Base-by-base conservation (phyloP, 139 green algal genomes). In the Ettlia oleoabundans region DNA sequence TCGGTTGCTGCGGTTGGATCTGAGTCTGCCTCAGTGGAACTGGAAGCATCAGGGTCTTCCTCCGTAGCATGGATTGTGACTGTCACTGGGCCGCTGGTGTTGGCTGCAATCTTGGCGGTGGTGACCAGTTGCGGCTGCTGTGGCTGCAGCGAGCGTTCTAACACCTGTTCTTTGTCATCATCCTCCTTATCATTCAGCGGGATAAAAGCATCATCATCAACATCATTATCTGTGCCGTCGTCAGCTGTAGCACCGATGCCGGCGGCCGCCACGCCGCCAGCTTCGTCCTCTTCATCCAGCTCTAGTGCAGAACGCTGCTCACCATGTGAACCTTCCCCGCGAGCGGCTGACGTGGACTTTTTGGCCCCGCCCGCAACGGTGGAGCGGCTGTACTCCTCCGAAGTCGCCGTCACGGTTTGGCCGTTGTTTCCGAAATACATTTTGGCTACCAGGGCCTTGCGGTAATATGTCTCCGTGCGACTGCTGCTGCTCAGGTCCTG, bases 401-500 rank as follows among this genome's bases (percentile, higher is more conserved):
- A 52, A 3, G 43, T 53, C 7, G 81, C 64, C 2, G 53, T 58
- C 63, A 85, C 70, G 28, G 81, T 41, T 35, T 71, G 70, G 30
- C 81, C 81, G n/a, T 80, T 38, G 10, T 40, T 38, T 35, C 67
- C 38, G 33, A 58, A 75, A 37, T 82, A 55, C 38, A 80, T 80
- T 2, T 72, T 73, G 38, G 81, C 66, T 13, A 85, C 53, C 26
- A 85, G 35, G 33, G 71, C 81, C 67, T 79, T 85, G 52, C 81
- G 81, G 81, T 85, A 85, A 53, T 82, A 85, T 40, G 81, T 81
- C 38, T 85, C 81, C 1, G 73, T 81, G 64, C 64, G 70, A 42
- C 70, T 53, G 9, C 24, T 15, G 53, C 73, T 37, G 32, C 78
- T 43, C 65, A 74, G 53, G n/a, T 84, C 78, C 69, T 74, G 68